Evolutionary conservation across 2,329 filamentous ascomycete genomes (phyloP).

Genomic region (Coleophoma cylindrospora): DNA sequence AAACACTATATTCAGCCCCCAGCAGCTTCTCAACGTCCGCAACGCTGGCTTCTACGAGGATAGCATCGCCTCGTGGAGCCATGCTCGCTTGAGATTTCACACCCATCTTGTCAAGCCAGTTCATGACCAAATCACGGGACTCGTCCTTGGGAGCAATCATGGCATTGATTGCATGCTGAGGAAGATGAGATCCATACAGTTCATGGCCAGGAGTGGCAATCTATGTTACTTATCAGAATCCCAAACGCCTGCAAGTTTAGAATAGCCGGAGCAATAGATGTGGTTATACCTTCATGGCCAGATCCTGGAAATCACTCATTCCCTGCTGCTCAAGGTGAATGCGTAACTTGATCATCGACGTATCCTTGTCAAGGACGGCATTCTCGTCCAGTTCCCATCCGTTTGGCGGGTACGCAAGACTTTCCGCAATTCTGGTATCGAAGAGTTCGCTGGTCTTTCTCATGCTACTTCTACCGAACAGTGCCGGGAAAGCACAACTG

Average conservation of each 20-base stretch:
- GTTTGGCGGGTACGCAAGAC: conserved; percentile 14
- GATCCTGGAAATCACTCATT: conserved; percentile 23
- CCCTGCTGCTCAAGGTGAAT: conserved; percentile 22
- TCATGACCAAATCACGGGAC: conserved; percentile 46
- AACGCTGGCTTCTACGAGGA: conserved; percentile 41
- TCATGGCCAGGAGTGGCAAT: conserved; percentile 38
- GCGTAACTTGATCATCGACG: conserved; percentile 16
- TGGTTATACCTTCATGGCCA: conserved; percentile 20
- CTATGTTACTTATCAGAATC: conserved; percentile 9
- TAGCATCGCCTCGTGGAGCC: conserved; percentile 49
- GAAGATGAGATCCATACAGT: conserved; percentile 50
- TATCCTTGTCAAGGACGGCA: conserved; percentile 17
- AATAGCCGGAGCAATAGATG: not conserved
- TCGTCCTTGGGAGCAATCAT: conserved; percentile 48
- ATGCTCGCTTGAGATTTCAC: conserved; percentile 35
- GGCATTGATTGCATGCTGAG: conserved; percentile 42
- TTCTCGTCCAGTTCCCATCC: conserved; percentile 19
- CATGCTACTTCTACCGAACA: conserved; percentile 4
- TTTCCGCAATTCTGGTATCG: conserved; percentile 11
- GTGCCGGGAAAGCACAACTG: conserved; percentile 1
- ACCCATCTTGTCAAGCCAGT: conserved; percentile 49
- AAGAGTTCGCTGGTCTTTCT: conserved; percentile 4
- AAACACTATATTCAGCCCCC: conserved; percentile 44
- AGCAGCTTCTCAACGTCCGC: conserved; percentile 47
- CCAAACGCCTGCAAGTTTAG: not conserved